phyloP scores from a whole-genome alignment of 148 eudicot species.

The Heliosperma pusillum region DNA sequence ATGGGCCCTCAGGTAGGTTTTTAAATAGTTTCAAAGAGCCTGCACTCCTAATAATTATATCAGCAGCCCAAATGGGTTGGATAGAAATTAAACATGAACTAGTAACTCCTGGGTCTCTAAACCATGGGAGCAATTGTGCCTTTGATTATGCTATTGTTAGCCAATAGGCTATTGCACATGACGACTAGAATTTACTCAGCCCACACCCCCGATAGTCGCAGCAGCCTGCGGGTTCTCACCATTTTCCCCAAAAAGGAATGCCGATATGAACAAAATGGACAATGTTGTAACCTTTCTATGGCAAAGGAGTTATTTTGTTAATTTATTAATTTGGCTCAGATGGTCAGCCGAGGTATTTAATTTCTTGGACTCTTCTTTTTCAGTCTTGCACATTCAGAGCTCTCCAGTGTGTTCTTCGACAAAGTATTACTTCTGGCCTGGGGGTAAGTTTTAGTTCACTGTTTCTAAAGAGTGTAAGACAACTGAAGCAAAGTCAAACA shows the following conservation, averaged over 20 bases:
- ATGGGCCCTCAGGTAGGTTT: slow-evolving; percentile 81
- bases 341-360: neutral
- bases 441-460: slow-evolving; percentile 36
- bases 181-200: neutral
- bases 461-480: neutral
- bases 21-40: neutral
- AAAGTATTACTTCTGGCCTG: slow-evolving; percentile 51
- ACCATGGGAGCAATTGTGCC: neutral
- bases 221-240: neutral
- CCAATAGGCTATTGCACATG: neutral
- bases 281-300: neutral
- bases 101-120: neutral
- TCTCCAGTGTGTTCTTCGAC: slow-evolving; percentile 53
- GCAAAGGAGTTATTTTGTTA: neutral
- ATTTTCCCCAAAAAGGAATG: neutral
- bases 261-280: slow-evolving; percentile 2
- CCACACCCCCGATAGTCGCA: neutral
- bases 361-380: slow-evolving; percentile 4
- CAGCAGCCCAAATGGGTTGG: neutral
- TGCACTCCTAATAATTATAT: neutral
- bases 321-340: neutral
- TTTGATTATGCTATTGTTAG: neutral
- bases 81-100: neutral
- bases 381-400: slow-evolving; percentile 61
- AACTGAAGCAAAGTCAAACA: neutral